Evolutionary conservation across 305 asterid species (phyloP).

Genomic region (Fraxinus baroniana): DNA sequence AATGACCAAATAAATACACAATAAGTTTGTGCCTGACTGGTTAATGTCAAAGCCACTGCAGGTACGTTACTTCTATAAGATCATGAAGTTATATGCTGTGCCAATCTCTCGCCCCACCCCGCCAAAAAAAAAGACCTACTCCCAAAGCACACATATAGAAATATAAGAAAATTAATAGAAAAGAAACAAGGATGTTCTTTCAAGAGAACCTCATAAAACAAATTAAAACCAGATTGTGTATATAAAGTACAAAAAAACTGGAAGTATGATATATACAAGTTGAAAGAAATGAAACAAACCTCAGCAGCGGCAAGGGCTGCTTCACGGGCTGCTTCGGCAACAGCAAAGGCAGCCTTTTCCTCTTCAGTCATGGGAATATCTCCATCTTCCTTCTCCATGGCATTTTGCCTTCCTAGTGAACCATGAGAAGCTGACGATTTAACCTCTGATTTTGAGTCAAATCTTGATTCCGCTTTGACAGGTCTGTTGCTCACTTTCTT

Average conservation of each 20-base stretch:
- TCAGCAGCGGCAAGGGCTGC: slow-evolving; percentile 95
- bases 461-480: slow-evolving; percentile 38
- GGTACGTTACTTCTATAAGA: slow-evolving; percentile 13
- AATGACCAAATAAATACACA: slow-evolving; percentile 8
- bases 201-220: slow-evolving; percentile 8
- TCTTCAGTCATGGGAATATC: slow-evolving; percentile 78
- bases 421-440: slow-evolving; percentile 54
- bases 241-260: neutral
- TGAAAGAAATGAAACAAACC: slow-evolving; percentile 49
- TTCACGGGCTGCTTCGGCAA: slow-evolving; percentile 93
- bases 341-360: slow-evolving; percentile 88
- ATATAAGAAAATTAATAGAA: neutral
- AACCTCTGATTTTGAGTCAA: slow-evolving; percentile 46
- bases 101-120: neutral
- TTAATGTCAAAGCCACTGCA: slow-evolving; percentile 16
- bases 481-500: slow-evolving; percentile 44
- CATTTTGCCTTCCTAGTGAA: slow-evolving; percentile 48
- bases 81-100: slow-evolving; percentile 14
- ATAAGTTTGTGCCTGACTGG: slow-evolving; percentile 18
- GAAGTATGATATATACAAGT: neutral
- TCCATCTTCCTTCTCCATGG: slow-evolving; percentile 38
- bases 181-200: neutral
- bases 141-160: neutral
- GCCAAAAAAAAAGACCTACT: neutral
- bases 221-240: slow-evolving; percentile 15